phyloP scores from a whole-genome alignment of 2,329 filamentous ascomycete genomes.

The Scedosporium minutisporum region DNA sequence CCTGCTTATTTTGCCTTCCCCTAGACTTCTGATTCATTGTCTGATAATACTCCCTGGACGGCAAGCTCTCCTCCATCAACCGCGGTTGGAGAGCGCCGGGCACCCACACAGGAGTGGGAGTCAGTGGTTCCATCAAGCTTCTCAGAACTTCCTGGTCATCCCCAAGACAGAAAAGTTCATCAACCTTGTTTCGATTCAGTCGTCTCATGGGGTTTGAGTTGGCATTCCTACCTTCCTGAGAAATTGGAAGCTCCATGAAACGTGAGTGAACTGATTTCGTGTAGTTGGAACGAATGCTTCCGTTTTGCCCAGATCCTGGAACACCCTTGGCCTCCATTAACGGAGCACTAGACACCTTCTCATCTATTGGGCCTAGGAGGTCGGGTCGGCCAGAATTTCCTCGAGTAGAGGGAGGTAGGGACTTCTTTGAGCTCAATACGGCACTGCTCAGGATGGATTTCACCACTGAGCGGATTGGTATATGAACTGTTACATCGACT shows the following conservation, averaged over 20 bases:
- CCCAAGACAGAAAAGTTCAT: not conserved
- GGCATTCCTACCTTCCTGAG: not conserved
- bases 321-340: not conserved
- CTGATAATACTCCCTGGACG: constrained; percentile 8
- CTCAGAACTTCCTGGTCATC: not conserved
- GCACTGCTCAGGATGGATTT: too few relatives aligned
- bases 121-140: not conserved
- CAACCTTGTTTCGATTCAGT: not conserved
- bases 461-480: too few relatives aligned
- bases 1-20: not conserved
- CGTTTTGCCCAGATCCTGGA: too few relatives aligned
- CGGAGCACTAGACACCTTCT: not conserved
- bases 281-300: not conserved
- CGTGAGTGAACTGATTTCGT: not conserved
- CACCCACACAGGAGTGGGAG: not conserved
- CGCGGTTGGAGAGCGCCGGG: not conserved
- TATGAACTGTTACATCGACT: too few relatives aligned
- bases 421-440: too few relatives aligned
- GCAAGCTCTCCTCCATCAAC: constrained; percentile 10
- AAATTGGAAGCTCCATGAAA: not conserved
- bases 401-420: too few relatives aligned
- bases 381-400: not conserved
- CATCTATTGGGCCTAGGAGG: not conserved
- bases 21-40: constrained; percentile 16
- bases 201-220: not conserved